A percentile compares a stretch with the other conserved stretches of the same genome.
These are phyloP conservation scores for Amborella trichopoda DNA, from an alignment of 164 flowering plant species.

Conservation along the genomic window DNA sequence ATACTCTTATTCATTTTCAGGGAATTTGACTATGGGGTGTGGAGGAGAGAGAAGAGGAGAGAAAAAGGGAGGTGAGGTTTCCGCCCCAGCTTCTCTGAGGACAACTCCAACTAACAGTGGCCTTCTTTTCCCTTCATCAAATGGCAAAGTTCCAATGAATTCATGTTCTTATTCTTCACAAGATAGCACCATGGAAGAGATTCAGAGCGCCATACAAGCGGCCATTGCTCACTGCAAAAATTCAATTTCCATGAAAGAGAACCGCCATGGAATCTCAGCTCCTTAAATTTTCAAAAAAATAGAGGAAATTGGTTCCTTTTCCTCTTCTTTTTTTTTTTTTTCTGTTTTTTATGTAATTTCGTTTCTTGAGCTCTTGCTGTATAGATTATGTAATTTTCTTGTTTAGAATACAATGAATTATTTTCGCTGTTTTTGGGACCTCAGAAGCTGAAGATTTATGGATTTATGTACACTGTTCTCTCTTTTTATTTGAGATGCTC, in stretches of 20 bases:
- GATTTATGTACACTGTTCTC: no score
- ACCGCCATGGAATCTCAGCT: constrained; percentile 2
- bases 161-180: constrained; percentile 13
- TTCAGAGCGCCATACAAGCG: constrained; percentile 92
- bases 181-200: constrained; percentile 87
- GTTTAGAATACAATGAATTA: no score
- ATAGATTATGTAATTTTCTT: background rate
- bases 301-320: background rate
- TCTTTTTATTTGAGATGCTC: no score
- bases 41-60: constrained; percentile 6
- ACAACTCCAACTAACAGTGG: constrained; percentile 82
- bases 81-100: constrained; percentile 79
- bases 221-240: constrained; percentile 98
- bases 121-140: constrained; percentile 30
- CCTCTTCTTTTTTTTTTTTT: background rate
- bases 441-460: no score
- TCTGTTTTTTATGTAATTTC: background rate
- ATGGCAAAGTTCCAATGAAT: no score
- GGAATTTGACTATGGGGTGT: constrained; percentile 17
- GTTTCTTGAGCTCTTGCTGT: background rate
- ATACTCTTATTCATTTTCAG: constrained; percentile 42
- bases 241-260: constrained; percentile 41
- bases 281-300: background rate
- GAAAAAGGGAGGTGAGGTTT: constrained; percentile 29
- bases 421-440: no score